Evolutionary conservation across 2,329 filamentous ascomycete species (phyloP).

Genomic region (Xylariaceae sp.): DNA sequence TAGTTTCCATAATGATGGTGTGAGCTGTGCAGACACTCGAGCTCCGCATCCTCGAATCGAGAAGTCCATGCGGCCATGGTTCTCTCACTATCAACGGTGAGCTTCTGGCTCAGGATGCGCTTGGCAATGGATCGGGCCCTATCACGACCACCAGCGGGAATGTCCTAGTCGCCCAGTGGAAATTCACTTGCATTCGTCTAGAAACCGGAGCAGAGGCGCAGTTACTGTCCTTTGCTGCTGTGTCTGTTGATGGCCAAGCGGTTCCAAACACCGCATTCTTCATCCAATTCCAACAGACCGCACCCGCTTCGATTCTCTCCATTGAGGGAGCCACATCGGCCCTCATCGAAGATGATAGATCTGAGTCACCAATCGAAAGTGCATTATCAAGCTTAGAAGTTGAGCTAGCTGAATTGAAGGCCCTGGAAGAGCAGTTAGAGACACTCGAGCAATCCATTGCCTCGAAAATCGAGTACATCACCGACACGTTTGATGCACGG

Average conservation of each 20-base stretch:
- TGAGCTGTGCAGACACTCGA: constrained; percentile 33
- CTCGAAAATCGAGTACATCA: constrained; percentile 41
- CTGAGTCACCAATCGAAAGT: constrained; percentile 16
- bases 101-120: constrained; percentile 37
- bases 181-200: constrained; percentile 44
- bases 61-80: constrained; percentile 44
- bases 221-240: constrained; percentile 43
- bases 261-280: constrained; percentile 40
- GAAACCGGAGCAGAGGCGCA: constrained; percentile 42
- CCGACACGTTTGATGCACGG: constrained; percentile 34
- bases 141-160: constrained; percentile 39
- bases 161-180: constrained; percentile 45
- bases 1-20: constrained; percentile 4
- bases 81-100: constrained; percentile 49
- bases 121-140: constrained; percentile 41
- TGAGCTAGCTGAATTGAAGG: constrained; percentile 44
- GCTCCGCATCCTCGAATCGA: constrained; percentile 45
- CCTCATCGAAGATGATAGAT: constrained; percentile 24
- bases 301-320: constrained; percentile 41
- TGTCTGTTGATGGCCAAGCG: constrained; percentile 40
- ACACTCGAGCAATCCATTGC: constrained; percentile 43
- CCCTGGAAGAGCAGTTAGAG: constrained; percentile 40
- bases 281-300: constrained; percentile 46
- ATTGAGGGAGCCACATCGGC: constrained; percentile 39
- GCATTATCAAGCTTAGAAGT: constrained; percentile 33